Conservation (phyloP, 768 basidiomycete genomes). For the Podaxis sp. region DNA sequence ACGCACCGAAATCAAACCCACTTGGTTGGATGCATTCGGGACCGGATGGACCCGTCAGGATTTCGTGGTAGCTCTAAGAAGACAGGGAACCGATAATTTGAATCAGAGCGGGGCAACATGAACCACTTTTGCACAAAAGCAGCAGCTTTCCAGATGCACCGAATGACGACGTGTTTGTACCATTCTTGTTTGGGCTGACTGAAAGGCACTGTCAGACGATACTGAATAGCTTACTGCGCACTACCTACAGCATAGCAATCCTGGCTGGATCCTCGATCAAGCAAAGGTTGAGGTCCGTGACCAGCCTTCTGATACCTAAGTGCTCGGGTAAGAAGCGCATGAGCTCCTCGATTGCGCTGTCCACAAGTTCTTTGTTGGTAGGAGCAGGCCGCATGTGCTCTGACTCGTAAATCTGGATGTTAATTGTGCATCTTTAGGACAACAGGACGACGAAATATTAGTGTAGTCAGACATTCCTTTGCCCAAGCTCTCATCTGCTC, state of each 20-base stretch:
- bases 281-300: constrained; percentile 30
- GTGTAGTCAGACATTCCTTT: constrained; percentile 17
- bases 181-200: constrained; percentile 39
- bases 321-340: constrained; percentile 35
- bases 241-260: constrained; percentile 45
- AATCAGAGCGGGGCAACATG: constrained; percentile 34
- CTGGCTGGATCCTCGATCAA: constrained; percentile 44
- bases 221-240: constrained; percentile 11
- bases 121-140: constrained; percentile 37
- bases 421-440: too few relatives aligned
- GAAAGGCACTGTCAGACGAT: not conserved
- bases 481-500: constrained; percentile 39
- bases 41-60: constrained; percentile 20
- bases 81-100: constrained; percentile 22
- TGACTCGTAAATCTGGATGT: constrained; percentile 39
- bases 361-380: constrained; percentile 40
- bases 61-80: constrained; percentile 24
- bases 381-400: constrained; percentile 40
- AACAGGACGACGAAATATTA: not conserved
- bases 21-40: constrained; percentile 30
- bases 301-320: constrained; percentile 39
- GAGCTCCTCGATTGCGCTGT: constrained; percentile 40
- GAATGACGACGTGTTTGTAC: constrained; percentile 30
- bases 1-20: too few relatives aligned
- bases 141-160: constrained; percentile 21